These are phyloP conservation scores for Barnettozyma salicaria DNA, from an alignment of 805 yeast species.

Conservation along the genomic window DNA sequence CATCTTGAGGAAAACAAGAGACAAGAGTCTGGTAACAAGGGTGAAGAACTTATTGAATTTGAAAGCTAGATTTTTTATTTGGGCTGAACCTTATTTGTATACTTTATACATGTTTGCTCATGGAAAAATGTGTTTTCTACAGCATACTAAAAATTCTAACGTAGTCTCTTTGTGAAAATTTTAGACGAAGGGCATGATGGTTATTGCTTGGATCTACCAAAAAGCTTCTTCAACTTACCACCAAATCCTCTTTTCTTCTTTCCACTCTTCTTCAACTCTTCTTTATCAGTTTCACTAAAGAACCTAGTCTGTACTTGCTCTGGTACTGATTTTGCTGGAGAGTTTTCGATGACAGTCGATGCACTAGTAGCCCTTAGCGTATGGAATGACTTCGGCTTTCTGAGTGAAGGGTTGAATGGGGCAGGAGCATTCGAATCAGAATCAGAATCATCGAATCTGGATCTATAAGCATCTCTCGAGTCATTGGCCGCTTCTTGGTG, in stretches of 20 bases:
- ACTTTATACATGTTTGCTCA: background rate
- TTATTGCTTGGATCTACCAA: constrained; percentile 34
- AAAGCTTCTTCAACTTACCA: constrained; percentile 35
- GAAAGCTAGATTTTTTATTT: constrained; percentile 29
- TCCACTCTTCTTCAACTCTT: constrained; percentile 10
- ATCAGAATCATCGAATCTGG: constrained; percentile 60
- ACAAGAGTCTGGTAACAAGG: constrained; percentile 13
- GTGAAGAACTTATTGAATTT: constrained; percentile 37
- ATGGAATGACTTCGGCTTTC: constrained; percentile 23
- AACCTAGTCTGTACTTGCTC: constrained; percentile 24
- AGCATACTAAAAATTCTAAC: background rate
- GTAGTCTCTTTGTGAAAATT: too few relatives aligned
- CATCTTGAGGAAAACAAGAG: constrained; percentile 21
- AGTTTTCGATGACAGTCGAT: constrained; percentile 11
- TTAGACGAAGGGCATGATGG: too few relatives aligned
- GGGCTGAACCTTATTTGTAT: too few relatives aligned
- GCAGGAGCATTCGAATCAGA: constrained; percentile 42
- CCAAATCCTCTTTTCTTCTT: constrained; percentile 31
- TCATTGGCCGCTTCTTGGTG: background rate
- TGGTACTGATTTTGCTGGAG: constrained; percentile 26
- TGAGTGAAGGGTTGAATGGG: constrained; percentile 12
- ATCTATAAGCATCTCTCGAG: constrained; percentile 32
- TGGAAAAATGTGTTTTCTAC: background rate
- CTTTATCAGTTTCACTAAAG: constrained; percentile 26
- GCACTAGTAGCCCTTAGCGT: constrained; percentile 27